These are phyloP conservation scores for Psilocybe cyanescens DNA, from an alignment of 768 basidiomycete species.

Conservation along the genomic window DNA sequence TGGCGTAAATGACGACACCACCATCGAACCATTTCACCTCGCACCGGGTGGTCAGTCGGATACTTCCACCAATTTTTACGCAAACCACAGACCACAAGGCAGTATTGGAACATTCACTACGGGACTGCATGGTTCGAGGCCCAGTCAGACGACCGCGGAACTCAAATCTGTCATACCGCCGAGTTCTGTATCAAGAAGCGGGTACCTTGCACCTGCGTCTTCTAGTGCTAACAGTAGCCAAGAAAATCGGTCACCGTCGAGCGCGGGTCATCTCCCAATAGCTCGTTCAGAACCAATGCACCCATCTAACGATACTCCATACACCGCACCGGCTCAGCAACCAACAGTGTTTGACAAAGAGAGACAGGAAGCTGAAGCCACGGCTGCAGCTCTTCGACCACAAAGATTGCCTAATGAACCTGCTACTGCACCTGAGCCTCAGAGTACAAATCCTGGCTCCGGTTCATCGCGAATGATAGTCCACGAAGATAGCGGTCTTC, in stretches of 20 bases:
- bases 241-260: neutral
- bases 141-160: neutral
- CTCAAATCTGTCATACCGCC: neutral
- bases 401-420: neutral
- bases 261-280: neutral
- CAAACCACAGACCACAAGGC: neutral
- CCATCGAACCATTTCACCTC: neutral
- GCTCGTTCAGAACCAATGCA: neutral
- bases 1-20: neutral
- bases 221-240: neutral
- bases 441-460: neutral
- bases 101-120: neutral
- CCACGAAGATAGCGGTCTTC: conserved; percentile 21
- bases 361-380: conserved; percentile 1
- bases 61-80: neutral
- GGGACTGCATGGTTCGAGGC: neutral
- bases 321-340: neutral
- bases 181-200: neutral
- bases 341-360: neutral
- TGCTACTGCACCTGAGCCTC: neutral
- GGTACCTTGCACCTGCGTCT: neutral
- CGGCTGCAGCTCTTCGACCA: neutral
- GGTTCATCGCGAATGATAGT: neutral
- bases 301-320: neutral
- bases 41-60: neutral